phyloP scores from a whole-genome alignment of 352 stramenopile genomes.

The Phytophthora pinifolia region DNA sequence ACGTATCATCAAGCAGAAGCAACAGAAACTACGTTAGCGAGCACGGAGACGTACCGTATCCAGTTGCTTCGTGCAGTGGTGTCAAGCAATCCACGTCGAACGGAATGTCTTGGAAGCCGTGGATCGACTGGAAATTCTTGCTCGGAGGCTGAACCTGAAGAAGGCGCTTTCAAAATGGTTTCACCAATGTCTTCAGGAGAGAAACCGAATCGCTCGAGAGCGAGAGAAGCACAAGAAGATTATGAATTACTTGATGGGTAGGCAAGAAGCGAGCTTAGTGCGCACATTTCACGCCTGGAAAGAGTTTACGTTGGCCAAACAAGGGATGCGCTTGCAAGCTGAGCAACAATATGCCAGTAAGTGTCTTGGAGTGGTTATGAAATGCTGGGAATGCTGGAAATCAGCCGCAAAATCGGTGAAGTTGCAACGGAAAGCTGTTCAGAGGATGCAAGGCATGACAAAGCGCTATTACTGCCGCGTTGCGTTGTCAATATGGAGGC shows the following conservation, averaged over 20 bases:
- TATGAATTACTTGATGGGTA: conserved; percentile 38
- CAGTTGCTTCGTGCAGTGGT: conserved; percentile 12
- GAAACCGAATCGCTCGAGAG: conserved; percentile 5
- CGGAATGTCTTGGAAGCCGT: neutral
- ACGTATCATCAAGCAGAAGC: conserved; percentile 19
- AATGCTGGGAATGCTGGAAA: conserved; percentile 17
- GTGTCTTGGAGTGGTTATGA: conserved; percentile 1
- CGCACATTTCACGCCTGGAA: conserved; percentile 39
- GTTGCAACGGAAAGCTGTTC: conserved; percentile 8
- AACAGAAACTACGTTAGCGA: conserved; percentile 17
- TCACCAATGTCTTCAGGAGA: conserved; percentile 10
- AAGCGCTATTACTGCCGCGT: conserved; percentile 19
- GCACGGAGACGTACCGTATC: neutral
- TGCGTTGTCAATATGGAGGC: conserved; percentile 30
- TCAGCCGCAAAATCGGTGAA: conserved; percentile 5
- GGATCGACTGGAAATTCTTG: conserved; percentile 3
- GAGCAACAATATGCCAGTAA: conserved; percentile 9
- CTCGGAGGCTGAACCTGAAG: conserved; percentile 6
- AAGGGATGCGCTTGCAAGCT: conserved; percentile 5
- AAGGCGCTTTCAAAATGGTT: conserved; percentile 15
- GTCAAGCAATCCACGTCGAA: conserved; percentile 13
- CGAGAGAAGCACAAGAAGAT: conserved; percentile 36
- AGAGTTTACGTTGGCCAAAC: conserved; percentile 5
- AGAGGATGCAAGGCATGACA: conserved; percentile 3
- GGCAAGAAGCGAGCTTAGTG: conserved; percentile 23